Percentiles rank a stretch among this genome's conserved stretches.
phyloP scores from a whole-genome alignment of 1,284 basidiomycete genomes.

The Ustilago nuda region DNA sequence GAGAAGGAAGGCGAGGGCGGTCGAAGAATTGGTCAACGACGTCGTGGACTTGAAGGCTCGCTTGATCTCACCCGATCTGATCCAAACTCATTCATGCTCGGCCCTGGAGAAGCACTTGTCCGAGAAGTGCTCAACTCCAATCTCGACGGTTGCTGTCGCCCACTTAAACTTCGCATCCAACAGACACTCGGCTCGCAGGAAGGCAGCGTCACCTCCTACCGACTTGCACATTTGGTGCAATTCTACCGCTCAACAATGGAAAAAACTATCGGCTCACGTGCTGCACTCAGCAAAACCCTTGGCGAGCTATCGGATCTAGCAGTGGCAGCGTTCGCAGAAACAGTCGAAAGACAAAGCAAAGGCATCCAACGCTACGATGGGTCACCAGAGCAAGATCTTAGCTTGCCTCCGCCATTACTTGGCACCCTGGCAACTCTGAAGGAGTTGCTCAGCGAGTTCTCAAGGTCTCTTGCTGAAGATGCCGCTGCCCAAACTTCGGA shows the following conservation, averaged over 20 bases:
- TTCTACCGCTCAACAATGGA: constrained; percentile 94
- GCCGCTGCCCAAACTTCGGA: not conserved
- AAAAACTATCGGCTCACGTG: constrained; percentile 85
- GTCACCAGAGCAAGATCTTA: constrained; percentile 33
- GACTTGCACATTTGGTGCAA: constrained; percentile 90
- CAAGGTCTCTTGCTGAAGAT: constrained; percentile 43
- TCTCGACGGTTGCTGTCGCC: constrained; percentile 85
- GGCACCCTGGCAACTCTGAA: constrained; percentile 49
- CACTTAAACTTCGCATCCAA: constrained; percentile 79
- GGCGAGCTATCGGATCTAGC: constrained; percentile 74
- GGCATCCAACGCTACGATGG: constrained; percentile 51
- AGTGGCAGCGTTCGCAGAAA: constrained; percentile 52
- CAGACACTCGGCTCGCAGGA: constrained; percentile 93
- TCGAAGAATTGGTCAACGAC: constrained; percentile 45
- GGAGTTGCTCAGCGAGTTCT: constrained; percentile 55
- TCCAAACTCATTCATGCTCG: constrained; percentile 20
- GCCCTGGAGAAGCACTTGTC: constrained; percentile 68
- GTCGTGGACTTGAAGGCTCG: constrained; percentile 53
- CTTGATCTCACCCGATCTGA: constrained; percentile 41
- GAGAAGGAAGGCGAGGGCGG: constrained; percentile 71
- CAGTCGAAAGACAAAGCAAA: constrained; percentile 52
- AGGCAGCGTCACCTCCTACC: constrained; percentile 88
- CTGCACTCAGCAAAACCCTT: constrained; percentile 80
- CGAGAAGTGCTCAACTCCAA: constrained; percentile 83
- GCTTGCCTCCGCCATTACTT: constrained; percentile 43